Base-by-base conservation (phyloP, 2,329 filamentous ascomycete genomes). In the Penicillium thymicola region DNA sequence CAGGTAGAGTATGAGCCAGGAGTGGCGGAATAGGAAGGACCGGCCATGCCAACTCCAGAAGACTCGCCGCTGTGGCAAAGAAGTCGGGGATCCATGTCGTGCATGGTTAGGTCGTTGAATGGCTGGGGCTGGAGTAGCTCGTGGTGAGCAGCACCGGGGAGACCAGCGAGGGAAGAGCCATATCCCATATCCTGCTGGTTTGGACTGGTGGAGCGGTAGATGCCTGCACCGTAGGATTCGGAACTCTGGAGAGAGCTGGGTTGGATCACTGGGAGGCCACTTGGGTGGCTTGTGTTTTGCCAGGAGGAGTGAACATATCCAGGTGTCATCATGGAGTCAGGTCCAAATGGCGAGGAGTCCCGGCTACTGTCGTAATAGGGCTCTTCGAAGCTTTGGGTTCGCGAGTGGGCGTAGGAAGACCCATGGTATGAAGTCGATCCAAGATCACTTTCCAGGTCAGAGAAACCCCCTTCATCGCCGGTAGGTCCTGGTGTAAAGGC, bases 221-320 rank as follows among this genome's bases (percentile, higher is more conserved):
- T 66, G 51, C 80, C 77, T 58, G 79, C 75, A 11, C 75, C 67
- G 36, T 72, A 72, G 3, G 71, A 62, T 11, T 72, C 62, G 18
- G 34, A 7, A 3, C 18, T n/a, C 9, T 59, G 61, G 4, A 66
- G 42, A n/a, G 70, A 61, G 47, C 69, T 74, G 18, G 76, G 77
- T 45, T 79, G 77, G 38, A 80, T 67, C 4, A 73, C 72, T n/a
- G 76, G 75, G 55, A 81, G 80, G 66, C 82, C 84, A 32, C 77
- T 78, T 40, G 82, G 81, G 63, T 83, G 82, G 38, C 72, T 76
- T 48, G 76, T 74, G 48, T 82, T 77, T 14, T 51, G 36, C 75
- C 82, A 85, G 1, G 78, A 76, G 2, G 80, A 80, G 59, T 71
- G 74, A 44, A 78, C 72, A 48, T 78, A 76, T 13, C 58, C 41